Conservation (phyloP, 2,329 filamentous ascomycete genomes). For the Amylocarpus encephaloides region DNA sequence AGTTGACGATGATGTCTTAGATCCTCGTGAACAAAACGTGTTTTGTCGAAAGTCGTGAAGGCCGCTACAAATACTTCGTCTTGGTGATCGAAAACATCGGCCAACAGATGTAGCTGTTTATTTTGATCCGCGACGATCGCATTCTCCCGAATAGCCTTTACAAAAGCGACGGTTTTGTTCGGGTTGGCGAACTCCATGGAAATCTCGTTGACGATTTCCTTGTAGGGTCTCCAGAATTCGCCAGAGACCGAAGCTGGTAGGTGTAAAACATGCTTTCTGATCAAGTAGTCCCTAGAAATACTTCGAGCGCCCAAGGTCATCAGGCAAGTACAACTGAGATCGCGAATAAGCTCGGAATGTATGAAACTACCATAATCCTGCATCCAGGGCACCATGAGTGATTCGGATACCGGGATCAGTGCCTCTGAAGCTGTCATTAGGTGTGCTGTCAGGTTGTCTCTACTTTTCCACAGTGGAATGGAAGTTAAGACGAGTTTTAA, state of each 20-base stretch:
- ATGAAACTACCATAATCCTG: constrained; percentile 18
- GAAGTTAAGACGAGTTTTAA: constrained; percentile 5
- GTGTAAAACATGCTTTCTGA: too few species aligned
- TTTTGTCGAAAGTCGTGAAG: constrained; percentile 17
- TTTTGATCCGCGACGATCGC: constrained; percentile 21
- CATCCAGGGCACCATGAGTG: constrained; percentile 22
- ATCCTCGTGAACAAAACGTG: constrained; percentile 22
- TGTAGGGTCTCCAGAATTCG: too few species aligned
- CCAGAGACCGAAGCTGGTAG: too few species aligned
- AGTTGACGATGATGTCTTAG: constrained; percentile 13
- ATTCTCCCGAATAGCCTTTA: neutral
- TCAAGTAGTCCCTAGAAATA: neutral
- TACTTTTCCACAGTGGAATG: constrained; percentile 8
- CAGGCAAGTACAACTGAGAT: constrained; percentile 4
- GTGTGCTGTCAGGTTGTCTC: neutral
- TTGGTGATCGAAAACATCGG: constrained; percentile 24
- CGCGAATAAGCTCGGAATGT: neutral
- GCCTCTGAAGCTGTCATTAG: constrained; percentile 13
- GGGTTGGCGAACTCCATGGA: neutral
- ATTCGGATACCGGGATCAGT: neutral
- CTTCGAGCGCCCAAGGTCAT: constrained; percentile 7
- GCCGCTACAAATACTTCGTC: constrained; percentile 25
- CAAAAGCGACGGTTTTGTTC: too few species aligned
- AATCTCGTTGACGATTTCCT: too few species aligned
- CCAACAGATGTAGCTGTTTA: constrained; percentile 9